A percentile compares a stretch with the other conserved stretches of the same genome.
Conservation (phyloP, 495 filamentous ascomycete genomes). For the Thermothielavioides terrestris region DNA sequence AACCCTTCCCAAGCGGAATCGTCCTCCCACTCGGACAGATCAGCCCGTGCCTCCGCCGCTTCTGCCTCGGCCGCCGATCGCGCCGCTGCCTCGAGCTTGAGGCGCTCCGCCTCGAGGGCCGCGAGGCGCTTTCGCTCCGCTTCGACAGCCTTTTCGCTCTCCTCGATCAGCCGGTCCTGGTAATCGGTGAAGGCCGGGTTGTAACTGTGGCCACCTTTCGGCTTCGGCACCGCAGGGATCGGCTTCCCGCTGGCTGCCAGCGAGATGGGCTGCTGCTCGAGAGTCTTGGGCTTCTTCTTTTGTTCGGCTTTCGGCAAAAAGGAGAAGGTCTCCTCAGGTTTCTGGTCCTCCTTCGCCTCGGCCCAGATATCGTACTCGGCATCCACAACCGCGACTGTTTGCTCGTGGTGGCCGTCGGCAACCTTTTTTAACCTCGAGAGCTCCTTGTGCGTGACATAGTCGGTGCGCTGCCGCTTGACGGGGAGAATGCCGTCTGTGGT, state of each 20-base stretch:
- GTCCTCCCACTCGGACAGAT: slow-evolving; percentile 63
- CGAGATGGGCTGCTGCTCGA: slow-evolving; percentile 69
- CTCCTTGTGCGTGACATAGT: slow-evolving; percentile 75
- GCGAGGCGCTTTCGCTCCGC: slow-evolving; percentile 69
- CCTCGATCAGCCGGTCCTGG: slow-evolving; percentile 59
- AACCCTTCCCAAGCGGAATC: slow-evolving; percentile 86
- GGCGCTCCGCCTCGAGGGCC: slow-evolving; percentile 53
- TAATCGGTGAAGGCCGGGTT: slow-evolving; percentile 84
- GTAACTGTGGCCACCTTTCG: slow-evolving; percentile 77
- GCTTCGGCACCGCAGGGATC: slow-evolving; percentile 68
- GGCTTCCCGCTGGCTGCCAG: slow-evolving; percentile 67
- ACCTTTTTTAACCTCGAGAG: slow-evolving; percentile 64
- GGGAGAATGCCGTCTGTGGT: slow-evolving; percentile 58
- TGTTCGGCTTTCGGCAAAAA: slow-evolving; percentile 56
- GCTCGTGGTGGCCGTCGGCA: slow-evolving; percentile 59
- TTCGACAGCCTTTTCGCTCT: slow-evolving; percentile 69
- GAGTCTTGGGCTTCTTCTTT: slow-evolving; percentile 63
- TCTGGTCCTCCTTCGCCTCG: slow-evolving; percentile 36
- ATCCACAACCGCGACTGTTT: slow-evolving; percentile 45
- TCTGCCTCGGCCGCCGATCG: slow-evolving; percentile 52
- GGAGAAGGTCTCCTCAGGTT: slow-evolving; percentile 43
- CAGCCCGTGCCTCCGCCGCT: slow-evolving; percentile 56
- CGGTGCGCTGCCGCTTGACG: slow-evolving; percentile 61
- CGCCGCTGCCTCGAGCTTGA: slow-evolving; percentile 44
- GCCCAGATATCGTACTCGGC: slow-evolving; percentile 74